Evolutionary conservation across 1,139 yeast genomes (phyloP).

Genomic region (Groenewaldozyma auringiensis): DNA sequence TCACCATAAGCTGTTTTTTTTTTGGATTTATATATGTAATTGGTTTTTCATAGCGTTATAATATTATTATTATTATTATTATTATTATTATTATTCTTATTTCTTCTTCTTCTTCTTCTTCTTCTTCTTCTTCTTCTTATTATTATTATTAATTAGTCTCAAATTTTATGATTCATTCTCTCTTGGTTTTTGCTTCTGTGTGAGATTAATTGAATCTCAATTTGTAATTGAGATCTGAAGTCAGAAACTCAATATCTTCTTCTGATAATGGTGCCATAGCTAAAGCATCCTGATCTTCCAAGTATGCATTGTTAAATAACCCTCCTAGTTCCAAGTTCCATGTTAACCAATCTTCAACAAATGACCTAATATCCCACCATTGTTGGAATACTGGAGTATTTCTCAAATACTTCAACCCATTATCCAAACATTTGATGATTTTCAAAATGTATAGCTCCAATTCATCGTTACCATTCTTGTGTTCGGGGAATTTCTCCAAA

Average conservation of each 20-base stretch:
- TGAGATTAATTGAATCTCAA: too few relatives aligned
- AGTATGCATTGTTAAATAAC: neutral
- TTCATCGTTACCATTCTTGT: neutral
- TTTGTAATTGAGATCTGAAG: too few relatives aligned
- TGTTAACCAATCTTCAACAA: neutral
- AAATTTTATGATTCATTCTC: too few relatives aligned
- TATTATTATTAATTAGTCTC: neutral
- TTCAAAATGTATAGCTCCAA: neutral
- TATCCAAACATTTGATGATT: neutral
- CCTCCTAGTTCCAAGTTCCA: neutral
- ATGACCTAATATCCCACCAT: neutral
- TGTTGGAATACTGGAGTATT: neutral
- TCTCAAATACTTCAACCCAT: neutral
- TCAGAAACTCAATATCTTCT: neutral
- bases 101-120: neutral
- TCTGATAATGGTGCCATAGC: neutral
- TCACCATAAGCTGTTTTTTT: too few relatives aligned
- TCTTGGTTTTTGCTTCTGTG: too few relatives aligned
- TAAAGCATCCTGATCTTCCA: neutral
- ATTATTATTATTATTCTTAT: neutral
- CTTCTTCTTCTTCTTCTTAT: neutral
- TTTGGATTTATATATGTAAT: too few relatives aligned
- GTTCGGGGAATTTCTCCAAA: neutral
- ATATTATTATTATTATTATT: neutral
- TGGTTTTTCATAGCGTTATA: neutral